A percentile compares a stretch with the other conserved stretches of the same genome.
Conservation (phyloP, 305 asterid species). For the Solanum hybrid region DNA sequence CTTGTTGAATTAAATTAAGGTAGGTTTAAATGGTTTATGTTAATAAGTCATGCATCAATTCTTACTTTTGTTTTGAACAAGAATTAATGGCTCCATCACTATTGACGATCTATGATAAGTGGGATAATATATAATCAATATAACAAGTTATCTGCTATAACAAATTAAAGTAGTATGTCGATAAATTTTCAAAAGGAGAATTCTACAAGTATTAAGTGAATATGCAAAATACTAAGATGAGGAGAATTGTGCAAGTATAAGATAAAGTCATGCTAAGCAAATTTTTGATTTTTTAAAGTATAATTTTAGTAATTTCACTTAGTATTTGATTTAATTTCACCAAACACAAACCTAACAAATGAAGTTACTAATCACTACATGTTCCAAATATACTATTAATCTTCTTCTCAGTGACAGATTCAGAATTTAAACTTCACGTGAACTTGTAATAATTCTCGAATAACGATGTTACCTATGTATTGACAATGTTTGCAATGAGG, state of each 20-base stretch:
- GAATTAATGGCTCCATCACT: not conserved
- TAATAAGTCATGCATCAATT: not conserved
- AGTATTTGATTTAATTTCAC: not conserved
- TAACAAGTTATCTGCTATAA: no score
- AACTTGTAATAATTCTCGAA: not conserved
- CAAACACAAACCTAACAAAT: not conserved
- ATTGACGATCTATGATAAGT: not conserved
- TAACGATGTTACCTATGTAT: constrained; percentile 45
- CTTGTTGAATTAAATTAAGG: not conserved
- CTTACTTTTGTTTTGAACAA: not conserved
- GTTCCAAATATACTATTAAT: not conserved
- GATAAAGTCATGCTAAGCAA: not conserved
- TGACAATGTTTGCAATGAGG: constrained; percentile 75
- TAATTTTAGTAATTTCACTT: not conserved
- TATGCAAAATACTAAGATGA: not conserved
- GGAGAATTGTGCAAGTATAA: not conserved
- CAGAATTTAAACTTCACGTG: not conserved
- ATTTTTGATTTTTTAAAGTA: not conserved
- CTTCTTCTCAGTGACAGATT: not conserved
- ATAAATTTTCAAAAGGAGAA: not conserved
- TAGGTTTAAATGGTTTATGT: not conserved
- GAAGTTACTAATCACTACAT: not conserved
- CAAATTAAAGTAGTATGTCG: not conserved
- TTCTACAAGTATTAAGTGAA: not conserved
- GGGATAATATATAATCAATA: not conserved